Base-by-base conservation (phyloP, 768 basidiomycete genomes). In the Cyclocybe aegerita region DNA sequence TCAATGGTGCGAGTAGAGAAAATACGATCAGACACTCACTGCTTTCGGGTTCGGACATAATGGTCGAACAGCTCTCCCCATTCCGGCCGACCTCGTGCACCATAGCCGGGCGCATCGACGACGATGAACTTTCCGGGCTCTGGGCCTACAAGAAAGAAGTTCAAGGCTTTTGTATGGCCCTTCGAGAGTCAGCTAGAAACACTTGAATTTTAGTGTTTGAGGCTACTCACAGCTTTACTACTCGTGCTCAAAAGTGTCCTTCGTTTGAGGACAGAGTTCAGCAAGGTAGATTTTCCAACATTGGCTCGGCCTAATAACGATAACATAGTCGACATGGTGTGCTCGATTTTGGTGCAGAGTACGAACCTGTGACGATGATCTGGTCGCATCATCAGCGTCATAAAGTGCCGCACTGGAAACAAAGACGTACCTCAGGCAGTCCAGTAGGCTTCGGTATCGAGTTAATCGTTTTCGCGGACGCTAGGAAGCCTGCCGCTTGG, bases 81-180 rank as follows among this genome's bases (percentile, higher is more conserved):
- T 66, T 89, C 86, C 32, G 76, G 74, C 38, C 86, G 77, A 9
- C 90, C 89, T 47, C 87, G 75, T 7, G 75, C 68, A 42, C 90
- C 90, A 62, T 92, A 93, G 11, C 90, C 90, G 2, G 90, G 90
- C 9, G 89, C 78, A 59, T 93, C 90, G 8, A 93, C 89, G 3
- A 92, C 67, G 15, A 90, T 62, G 32, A 88, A 70, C 35, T 80
- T 75, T 31, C 82, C 81, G 17, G 78, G 73, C 5, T 79, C 78
- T 2, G 65, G 56, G 4, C 86, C 85, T n/a, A 90, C 79, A 36
- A 79, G 73, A 62, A 79, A 90, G 59, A 90, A 90, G 55, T 90
- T 87, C 43, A 92, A 68, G 8, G 81, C 65, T 58, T 79, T 78
- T 9, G 89, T 91, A n/a, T 80, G 76, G 10, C 89, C 89, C 88